Base-by-base conservation (phyloP, 345 rosid species). In the Cochlearia excelsa region DNA sequence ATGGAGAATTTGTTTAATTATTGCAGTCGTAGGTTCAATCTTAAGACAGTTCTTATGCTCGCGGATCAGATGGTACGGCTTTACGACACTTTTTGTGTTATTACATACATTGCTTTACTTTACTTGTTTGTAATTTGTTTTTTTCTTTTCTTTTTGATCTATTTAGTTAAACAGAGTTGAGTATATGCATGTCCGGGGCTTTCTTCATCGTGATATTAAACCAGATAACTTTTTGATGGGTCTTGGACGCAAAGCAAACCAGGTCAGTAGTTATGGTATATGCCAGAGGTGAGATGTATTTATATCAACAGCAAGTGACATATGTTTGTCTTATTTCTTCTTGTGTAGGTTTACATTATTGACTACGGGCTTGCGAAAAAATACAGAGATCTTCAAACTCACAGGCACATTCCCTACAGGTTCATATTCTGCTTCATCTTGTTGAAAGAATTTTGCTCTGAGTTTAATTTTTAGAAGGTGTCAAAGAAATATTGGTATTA, bases 161-260 rank as follows among this genome's bases (percentile, higher is more conserved):
- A 47, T 66, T 47, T 67, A 82, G 87, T 77, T 93, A 66, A 85
- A 85, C 59, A 83, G 99, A 68, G 88, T 94, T 57, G 97, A 90
- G 79, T 94, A 78, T 66, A 90, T 94, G 95, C 99, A 93, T 70
- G 80, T 89, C 28, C 90, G 88, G 52, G 94, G 95, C 49, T 89
- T 93, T 76, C 88, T 93, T 68, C 99, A 93, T 54, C 97, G 99
- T 70, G 97, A 89, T 77, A 85, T 93, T 54, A 93, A 93, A 77
- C 99, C 99, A 54, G 99, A 87, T 71, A 93, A 89, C 79, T 93
- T 93, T 66, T 81, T 93, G 61, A 93, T 93, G 99, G 99, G 99
- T 65, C 80, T 93, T 66, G 94, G 94, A 48, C 89, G 96, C 75
- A 87, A 84, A 81, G 96, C 97, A 38, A 93, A 93, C 82, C 99